These are phyloP conservation scores for Encephalitozoon intestinalis DNA, from an alignment of 371 early-diverging fungal species.

Conservation along the genomic window DNA sequence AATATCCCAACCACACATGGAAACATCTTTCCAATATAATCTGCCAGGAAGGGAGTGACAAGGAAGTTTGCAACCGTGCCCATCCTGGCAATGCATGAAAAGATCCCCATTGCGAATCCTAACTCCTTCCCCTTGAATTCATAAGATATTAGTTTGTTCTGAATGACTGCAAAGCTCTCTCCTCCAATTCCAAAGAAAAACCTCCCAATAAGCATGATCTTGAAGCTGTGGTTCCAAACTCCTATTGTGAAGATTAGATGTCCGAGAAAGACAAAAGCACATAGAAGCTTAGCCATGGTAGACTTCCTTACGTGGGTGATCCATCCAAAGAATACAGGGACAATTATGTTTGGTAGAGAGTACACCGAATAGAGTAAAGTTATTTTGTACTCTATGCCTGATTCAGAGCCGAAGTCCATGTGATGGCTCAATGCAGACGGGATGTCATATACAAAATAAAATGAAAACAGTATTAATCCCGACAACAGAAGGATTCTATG, in stretches of 20 bases:
- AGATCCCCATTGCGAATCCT: constrained; percentile 65
- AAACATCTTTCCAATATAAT: neutral
- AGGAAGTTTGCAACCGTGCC: constrained; percentile 66
- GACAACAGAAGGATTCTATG: constrained; percentile 60
- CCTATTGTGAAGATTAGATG: constrained; percentile 65
- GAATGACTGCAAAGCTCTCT: constrained; percentile 66
- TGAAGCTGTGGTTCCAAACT: constrained; percentile 58
- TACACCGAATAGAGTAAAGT: constrained; percentile 67
- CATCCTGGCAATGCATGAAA: constrained; percentile 64
- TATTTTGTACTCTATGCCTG: constrained; percentile 61
- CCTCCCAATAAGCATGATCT: constrained; percentile 64
- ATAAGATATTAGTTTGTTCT: constrained; percentile 64
- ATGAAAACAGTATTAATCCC: constrained; percentile 62
- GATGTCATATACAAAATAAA: constrained; percentile 66
- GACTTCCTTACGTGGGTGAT: constrained; percentile 60
- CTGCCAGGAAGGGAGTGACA: constrained; percentile 60
- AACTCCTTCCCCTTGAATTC: constrained; percentile 63
- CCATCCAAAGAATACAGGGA: constrained; percentile 65
- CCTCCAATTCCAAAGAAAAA: constrained; percentile 68
- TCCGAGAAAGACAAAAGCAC: constrained; percentile 64
- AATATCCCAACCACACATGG: constrained; percentile 12
- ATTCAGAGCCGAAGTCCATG: constrained; percentile 59
- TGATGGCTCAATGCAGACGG: constrained; percentile 66
- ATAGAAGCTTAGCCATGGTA: constrained; percentile 61
- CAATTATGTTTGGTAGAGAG: constrained; percentile 67